Conservation (phyloP, 495 filamentous ascomycete species). For the Lentithecium fluviatile region DNA sequence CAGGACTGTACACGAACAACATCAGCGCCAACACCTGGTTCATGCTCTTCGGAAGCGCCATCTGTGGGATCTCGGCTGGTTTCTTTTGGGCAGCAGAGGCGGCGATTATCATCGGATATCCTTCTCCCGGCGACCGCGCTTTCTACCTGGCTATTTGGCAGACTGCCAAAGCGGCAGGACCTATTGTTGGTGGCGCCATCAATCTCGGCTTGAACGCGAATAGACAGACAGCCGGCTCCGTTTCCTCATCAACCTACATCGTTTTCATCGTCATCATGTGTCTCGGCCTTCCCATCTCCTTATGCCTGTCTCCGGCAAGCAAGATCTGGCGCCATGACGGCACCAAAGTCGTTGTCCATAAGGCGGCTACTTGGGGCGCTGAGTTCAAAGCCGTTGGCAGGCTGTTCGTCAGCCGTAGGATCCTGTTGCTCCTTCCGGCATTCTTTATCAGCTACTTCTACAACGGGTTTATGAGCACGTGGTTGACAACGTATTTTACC, state of each 20-base stretch:
- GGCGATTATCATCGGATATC: constrained; percentile 11
- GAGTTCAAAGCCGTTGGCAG: constrained; percentile 38
- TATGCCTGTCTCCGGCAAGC: constrained; percentile 2
- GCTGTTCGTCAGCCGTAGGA: constrained; percentile 31
- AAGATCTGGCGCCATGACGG: constrained; percentile 6
- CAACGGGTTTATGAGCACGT: constrained; percentile 42
- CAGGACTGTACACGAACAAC: constrained; percentile 11
- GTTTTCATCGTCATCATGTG: constrained; percentile 19
- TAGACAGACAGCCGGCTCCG: constrained; percentile 5
- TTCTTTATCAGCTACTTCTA: constrained; percentile 45
- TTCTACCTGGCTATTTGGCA: constrained; percentile 13
- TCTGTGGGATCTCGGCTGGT: constrained; percentile 11
- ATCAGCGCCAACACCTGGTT: constrained; percentile 8
- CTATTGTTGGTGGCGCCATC: constrained; percentile 12
- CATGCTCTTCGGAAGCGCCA: constrained; percentile 9
- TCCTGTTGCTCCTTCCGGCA: constrained; percentile 39
- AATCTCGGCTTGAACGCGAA: constrained; percentile 12
- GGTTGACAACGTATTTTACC: constrained; percentile 42
- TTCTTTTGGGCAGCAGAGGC: constrained; percentile 15
- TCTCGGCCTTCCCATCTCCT: constrained; percentile 7
- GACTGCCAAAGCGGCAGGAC: constrained; percentile 10
- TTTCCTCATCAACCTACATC: constrained; percentile 6
- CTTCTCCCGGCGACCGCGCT: constrained; percentile 7
- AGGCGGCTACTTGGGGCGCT: constrained; percentile 36
- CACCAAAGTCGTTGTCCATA: constrained; percentile 30